These are phyloP conservation scores for Sanghuangporus weigelae DNA, from an alignment of 1,284 basidiomycete genomes.

Conservation along the genomic window DNA sequence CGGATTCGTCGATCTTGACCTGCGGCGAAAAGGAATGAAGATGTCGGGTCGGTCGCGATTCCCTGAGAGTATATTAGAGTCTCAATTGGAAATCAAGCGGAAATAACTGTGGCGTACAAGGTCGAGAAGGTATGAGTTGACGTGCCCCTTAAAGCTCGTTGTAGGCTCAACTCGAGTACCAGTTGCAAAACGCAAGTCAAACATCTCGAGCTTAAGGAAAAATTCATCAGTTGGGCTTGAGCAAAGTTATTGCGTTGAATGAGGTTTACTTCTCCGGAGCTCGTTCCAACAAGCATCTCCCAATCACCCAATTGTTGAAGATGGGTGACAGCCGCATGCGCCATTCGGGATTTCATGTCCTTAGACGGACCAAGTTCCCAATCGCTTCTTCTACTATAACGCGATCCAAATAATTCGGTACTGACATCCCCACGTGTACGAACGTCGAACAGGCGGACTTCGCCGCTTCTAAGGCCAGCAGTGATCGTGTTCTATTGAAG, in stretches of 20 bases:
- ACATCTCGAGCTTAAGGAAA: slow-evolving; percentile 47
- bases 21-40: slow-evolving; percentile 68
- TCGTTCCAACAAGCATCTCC: slow-evolving; percentile 51
- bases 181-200: slow-evolving; percentile 54
- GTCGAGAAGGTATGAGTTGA: slow-evolving; percentile 44
- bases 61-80: slow-evolving; percentile 38
- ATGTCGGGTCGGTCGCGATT: slow-evolving; percentile 48
- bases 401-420: slow-evolving; percentile 36
- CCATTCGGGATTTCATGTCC: background rate
- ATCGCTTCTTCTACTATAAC: slow-evolving; percentile 22
- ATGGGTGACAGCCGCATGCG: slow-evolving; percentile 44
- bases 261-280: slow-evolving; percentile 52
- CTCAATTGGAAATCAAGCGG: slow-evolving; percentile 1
- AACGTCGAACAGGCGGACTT: slow-evolving; percentile 54
- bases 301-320: slow-evolving; percentile 45
- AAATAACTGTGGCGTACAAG: slow-evolving; percentile 36
- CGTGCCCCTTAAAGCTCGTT: slow-evolving; percentile 47
- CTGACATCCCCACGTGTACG: slow-evolving; percentile 32
- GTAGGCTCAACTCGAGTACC: slow-evolving; percentile 34
- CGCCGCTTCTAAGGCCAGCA: slow-evolving; percentile 57
- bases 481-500: slow-evolving; percentile 46
- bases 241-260: background rate
- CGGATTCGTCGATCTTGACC: slow-evolving; percentile 61
- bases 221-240: slow-evolving; percentile 4
- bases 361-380: background rate